phyloP scores from a whole-genome alignment of 176 grass and related monocot species.

The Oryza meyeriana region DNA sequence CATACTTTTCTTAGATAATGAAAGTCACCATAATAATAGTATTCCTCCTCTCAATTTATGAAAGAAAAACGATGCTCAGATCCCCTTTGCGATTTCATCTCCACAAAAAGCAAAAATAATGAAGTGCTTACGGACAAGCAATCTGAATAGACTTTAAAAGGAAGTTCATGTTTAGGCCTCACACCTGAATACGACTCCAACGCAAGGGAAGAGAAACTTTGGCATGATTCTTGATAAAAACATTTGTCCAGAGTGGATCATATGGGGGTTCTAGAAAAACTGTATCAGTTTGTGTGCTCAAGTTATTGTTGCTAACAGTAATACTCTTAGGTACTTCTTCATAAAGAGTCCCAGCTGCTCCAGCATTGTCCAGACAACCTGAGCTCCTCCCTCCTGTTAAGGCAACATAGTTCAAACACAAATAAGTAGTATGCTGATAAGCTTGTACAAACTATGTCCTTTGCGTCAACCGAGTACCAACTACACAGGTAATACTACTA shows the following conservation, averaged over 20 bases:
- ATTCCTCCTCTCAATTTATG: background rate
- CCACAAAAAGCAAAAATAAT: slow-evolving; percentile 9
- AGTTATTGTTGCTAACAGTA: slow-evolving; percentile 88
- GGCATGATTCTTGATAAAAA: slow-evolving; percentile 79
- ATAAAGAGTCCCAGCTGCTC: slow-evolving; percentile 95
- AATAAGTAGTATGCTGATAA: slow-evolving; percentile 21
- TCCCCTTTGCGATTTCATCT: background rate
- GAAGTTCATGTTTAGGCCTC: slow-evolving; percentile 12
- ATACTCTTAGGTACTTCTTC: slow-evolving; percentile 96
- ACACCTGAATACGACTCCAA: slow-evolving; percentile 96
- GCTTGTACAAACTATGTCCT: background rate
- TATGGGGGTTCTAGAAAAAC: slow-evolving; percentile 82
- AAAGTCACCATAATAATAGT: background rate
- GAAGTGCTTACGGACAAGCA: background rate
- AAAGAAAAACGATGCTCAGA: background rate
- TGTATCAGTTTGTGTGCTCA: slow-evolving; percentile 91
- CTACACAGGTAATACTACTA: slow-evolving; percentile 10
- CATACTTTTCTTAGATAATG: background rate
- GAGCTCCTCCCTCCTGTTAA: slow-evolving; percentile 76
- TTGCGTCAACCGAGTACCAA: slow-evolving; percentile 15
- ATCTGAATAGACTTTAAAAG: slow-evolving; percentile 13
- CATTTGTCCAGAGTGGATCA: slow-evolving; percentile 98
- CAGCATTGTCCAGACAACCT: slow-evolving; percentile 75
- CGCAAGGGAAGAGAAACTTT: slow-evolving; percentile 92
- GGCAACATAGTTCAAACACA: slow-evolving; percentile 9